Base-by-base conservation (phyloP, 371 early-diverging fungal genomes). In the Apophysomyces elegans region DNA sequence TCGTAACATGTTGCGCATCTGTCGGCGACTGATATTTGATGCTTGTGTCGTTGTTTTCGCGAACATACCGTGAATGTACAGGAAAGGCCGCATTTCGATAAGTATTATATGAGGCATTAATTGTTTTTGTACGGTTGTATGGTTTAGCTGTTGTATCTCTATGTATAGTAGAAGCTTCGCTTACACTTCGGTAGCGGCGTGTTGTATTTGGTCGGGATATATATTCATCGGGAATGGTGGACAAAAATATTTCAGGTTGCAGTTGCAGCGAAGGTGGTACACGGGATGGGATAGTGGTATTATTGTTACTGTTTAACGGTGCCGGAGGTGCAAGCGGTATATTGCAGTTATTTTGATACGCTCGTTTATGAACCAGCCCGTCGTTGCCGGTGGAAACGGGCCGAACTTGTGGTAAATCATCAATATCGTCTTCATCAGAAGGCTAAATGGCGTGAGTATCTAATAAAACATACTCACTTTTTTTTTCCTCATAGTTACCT, bases 291-390 rank as follows among this genome's bases (percentile, higher is more conserved):
- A 9, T 21, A 7, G n/a, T 18, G 7, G 26, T 41, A 38, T n/a
- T 61, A 57, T 50, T 21, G 54, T 45, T 45, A n/a, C 16, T 18
- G 13, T n/a, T 50, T 5, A 21, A 21, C 5, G 69, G 69, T 21
- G 69, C 65, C 4, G 69, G 64, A 12, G 64, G 69, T 44, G 69
- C 69, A 26, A 69, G 61, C 9, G 54, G 54, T 50, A 50, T 50
- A 21, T 26, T 50, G 21, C 54, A 32, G 21, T 50, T n/a, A 50
- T 26, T 50, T 5, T 50, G 54, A 21, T 50, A 11, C 11, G 21
- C 2, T 21, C 54, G 54, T 50, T 21, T n/a, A 50, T 9, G 0
- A 21, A 21, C 8, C 5, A 26, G 21, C 4, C 54, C 21, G 21
- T 50, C 54, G 11, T 11, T 50, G 54, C 21, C 21, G 5, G 21